Evolutionary conservation across 352 stramenopile genomes (phyloP).

Genomic region (Phytophthora tentaculata): DNA sequence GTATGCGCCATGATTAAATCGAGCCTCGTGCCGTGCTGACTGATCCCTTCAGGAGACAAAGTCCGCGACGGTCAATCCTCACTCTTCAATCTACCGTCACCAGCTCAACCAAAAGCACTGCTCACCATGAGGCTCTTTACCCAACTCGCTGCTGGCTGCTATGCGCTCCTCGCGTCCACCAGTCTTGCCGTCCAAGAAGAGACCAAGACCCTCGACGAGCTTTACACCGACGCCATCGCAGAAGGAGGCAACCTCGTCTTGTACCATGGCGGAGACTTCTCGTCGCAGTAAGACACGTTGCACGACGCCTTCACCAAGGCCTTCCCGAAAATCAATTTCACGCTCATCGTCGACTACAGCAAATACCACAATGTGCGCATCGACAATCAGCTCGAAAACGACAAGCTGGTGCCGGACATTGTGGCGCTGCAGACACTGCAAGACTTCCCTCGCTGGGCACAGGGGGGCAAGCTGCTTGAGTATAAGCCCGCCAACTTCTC

Average conservation of each 20-base stretch:
- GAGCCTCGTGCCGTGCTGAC: not conserved
- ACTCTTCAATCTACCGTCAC: not conserved
- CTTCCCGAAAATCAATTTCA: constrained; percentile 69
- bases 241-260: constrained; percentile 63
- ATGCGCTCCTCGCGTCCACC: constrained; percentile 16
- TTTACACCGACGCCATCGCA: constrained; percentile 54
- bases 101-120: not conserved
- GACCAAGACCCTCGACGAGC: constrained; percentile 49
- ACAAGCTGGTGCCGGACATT: constrained; percentile 50
- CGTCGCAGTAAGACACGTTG: constrained; percentile 31
- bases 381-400: constrained; percentile 64
- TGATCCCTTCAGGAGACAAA: not conserved
- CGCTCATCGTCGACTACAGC: constrained; percentile 54
- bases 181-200: constrained; percentile 38
- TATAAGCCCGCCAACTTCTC: constrained; percentile 67
- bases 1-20: not conserved
- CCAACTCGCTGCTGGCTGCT: constrained; percentile 2
- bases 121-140: not conserved
- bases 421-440: constrained; percentile 59
- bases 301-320: constrained; percentile 32
- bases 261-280: constrained; percentile 48
- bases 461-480: constrained; percentile 49
- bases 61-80: not conserved
- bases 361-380: constrained; percentile 64
- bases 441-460: constrained; percentile 55